Evolutionary conservation across 805 yeast genomes (phyloP).

Genomic region (Saturnispora mendoncae): DNA sequence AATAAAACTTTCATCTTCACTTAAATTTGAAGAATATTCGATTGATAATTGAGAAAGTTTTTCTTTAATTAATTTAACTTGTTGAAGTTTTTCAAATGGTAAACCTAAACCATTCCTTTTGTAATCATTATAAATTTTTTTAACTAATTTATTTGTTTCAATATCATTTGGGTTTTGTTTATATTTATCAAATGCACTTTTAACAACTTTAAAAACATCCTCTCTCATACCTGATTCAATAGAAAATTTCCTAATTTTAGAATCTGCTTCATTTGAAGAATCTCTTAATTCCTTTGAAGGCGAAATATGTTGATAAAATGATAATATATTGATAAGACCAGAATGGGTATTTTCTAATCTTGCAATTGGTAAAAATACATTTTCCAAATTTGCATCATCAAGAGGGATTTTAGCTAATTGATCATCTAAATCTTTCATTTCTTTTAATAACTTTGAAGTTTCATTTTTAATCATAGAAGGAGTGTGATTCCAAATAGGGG

Average conservation of each 20-base stretch:
- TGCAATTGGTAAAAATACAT: conserved; percentile 45
- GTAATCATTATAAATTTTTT: conserved; percentile 47
- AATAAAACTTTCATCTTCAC: conserved; percentile 58
- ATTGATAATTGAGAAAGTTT: conserved; percentile 45
- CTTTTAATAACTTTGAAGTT: conserved; percentile 38
- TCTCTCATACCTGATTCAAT: conserved; percentile 61
- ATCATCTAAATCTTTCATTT: conserved; percentile 42
- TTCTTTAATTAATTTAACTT: conserved; percentile 50
- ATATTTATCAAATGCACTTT: conserved; percentile 39
- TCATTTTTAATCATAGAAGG: conserved; percentile 37
- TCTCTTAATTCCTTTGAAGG: conserved; percentile 56
- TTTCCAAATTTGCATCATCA: conserved; percentile 45
- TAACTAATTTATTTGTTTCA: conserved; percentile 50
- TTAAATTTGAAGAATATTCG: conserved; percentile 54
- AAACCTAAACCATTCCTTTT: conserved; percentile 64
- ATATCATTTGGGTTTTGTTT: conserved; percentile 29
- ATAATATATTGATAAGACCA: conserved; percentile 40
- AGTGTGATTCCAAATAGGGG: conserved; percentile 57
- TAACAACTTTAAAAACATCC: conserved; percentile 55
- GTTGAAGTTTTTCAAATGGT: conserved; percentile 43
- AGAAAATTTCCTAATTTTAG: conserved; percentile 42
- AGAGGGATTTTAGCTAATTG: conserved; percentile 34
- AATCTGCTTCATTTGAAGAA: conserved; percentile 58
- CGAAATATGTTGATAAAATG: conserved; percentile 70
- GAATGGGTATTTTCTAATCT: conserved; percentile 41